Conservation (phyloP, 176 grass and related monocot genomes). For the Hordeum marinum region DNA sequence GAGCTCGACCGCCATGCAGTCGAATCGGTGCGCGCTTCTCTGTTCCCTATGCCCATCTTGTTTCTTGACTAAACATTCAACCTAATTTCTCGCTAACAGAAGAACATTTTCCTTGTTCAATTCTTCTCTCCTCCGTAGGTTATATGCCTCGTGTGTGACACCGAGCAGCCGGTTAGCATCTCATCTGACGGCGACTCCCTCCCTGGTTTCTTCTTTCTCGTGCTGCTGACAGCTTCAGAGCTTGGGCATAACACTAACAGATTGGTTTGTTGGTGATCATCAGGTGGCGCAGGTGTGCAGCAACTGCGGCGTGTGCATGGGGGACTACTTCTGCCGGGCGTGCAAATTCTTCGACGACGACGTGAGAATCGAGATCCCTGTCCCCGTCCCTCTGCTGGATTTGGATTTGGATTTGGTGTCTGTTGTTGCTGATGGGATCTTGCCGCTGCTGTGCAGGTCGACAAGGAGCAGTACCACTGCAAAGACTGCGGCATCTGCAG, state of each 20-base stretch:
- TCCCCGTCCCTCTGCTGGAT: neutral
- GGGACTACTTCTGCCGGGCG: slow-evolving; percentile 71
- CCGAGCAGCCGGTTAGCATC: slow-evolving; percentile 68
- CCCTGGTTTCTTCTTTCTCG: too few relatives aligned
- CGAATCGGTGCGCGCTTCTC: slow-evolving; percentile 46
- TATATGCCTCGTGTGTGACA: slow-evolving; percentile 73
- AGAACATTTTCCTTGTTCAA: neutral
- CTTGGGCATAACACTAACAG: neutral
- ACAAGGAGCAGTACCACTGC: slow-evolving; percentile 81
- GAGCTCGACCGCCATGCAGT: slow-evolving; percentile 62
- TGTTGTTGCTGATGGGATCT: neutral
- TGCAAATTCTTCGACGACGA: slow-evolving; percentile 87
- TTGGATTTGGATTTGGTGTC: neutral
- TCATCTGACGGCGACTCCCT: too few relatives aligned
- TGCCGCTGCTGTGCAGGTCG: slow-evolving; percentile 23
- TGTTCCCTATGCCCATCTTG: too few relatives aligned
- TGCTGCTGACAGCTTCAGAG: too few relatives aligned
- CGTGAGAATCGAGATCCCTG: slow-evolving; percentile 27
- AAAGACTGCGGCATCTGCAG: slow-evolving; percentile 89
- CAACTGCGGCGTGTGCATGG: slow-evolving; percentile 83
- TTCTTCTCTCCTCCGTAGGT: slow-evolving; percentile 30
- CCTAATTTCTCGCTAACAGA: neutral
- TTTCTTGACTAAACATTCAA: too few relatives aligned
- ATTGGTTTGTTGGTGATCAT: neutral
- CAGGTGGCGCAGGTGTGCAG: slow-evolving; percentile 63